Base-by-base conservation (phyloP, 345 rosid species). In the Abelmoschus esculentus region DNA sequence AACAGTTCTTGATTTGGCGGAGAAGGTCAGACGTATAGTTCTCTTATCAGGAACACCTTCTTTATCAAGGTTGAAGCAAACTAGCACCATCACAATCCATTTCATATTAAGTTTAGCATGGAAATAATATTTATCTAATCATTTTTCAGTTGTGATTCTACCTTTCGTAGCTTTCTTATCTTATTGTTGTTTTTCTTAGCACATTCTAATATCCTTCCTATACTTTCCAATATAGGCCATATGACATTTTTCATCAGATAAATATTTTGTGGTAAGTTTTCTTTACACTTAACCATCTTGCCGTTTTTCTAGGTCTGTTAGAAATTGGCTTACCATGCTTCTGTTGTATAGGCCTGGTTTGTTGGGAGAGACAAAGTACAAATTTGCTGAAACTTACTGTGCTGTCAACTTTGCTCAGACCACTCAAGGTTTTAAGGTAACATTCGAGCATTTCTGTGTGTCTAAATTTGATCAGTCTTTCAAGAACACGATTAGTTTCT, bases 31-130 rank as follows among this genome's bases (percentile, higher is more conserved):
- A 74, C 96, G 65, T 72, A 80, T 86, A 70, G 86, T 89, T 77
- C 83, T 93, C 70, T 81, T 93, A 44, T 91, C 98, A 19, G 98
- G 98, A 79, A 93, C 98, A 55, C 98, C 98, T 76, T 93, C 98
- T 72, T 80, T 93, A 80, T 91, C 97, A 76, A 93, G 98, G 98
- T 93, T 89, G 83, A 88, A 34, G 69, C 67, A 73, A 46, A 70
- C 56, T 64, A 64, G 65, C 49, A 69, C 50, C 46, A 28, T 67
- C 70, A 49, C 66, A 63, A 40, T 72, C 38, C 55, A 38, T 55
- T 55, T 62, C 74, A 29, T 70, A 75, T 31, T 55, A 34, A 46
- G 36, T 22, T 29, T 69, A 44, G 44, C n/a, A 70, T 73, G 50
- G 29, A 13, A 46, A 32, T 69, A 8, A 53, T 72, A 61, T 55